Conservation (phyloP, 192 early-diverging fungal genomes). For the Gigaspora rosea region DNA sequence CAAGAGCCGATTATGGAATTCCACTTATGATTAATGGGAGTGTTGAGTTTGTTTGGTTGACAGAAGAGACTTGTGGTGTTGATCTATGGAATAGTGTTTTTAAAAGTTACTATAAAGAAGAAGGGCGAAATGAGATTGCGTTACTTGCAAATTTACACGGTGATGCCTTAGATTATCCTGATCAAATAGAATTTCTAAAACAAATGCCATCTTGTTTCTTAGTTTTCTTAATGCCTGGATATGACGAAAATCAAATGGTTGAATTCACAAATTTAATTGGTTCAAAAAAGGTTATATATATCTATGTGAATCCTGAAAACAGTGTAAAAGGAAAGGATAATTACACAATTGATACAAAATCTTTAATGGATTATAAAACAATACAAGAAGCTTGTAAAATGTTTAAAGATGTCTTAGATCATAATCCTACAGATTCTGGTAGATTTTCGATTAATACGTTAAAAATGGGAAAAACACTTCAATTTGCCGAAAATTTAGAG, state of each 20-base stretch:
- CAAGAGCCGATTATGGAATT: conserved; percentile 24
- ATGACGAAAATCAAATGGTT: background rate
- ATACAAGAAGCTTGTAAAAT: conserved; percentile 21
- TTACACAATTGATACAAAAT: background rate
- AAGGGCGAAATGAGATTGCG: conserved; percentile 9
- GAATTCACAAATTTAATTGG: background rate
- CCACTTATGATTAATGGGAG: conserved; percentile 27
- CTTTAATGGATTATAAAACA: conserved; percentile 19
- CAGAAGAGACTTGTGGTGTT: conserved; percentile 22
- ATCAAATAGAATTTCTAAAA: conserved; percentile 24
- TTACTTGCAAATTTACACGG: conserved; percentile 35
- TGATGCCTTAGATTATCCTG: conserved; percentile 30
- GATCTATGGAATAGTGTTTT: conserved; percentile 30
- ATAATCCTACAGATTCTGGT: background rate
- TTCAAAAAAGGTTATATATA: background rate
- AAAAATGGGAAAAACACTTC: background rate
- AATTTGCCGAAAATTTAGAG: conserved; percentile 16
- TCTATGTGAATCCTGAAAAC: background rate
- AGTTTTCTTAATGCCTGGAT: conserved; percentile 28
- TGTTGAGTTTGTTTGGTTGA: conserved; percentile 29
- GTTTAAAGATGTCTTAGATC: conserved; percentile 21
- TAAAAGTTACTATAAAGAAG: conserved; percentile 21
- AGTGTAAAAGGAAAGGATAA: background rate
- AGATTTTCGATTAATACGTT: background rate
- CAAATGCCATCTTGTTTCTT: conserved; percentile 28